Evolutionary conservation across 345 rosid species (phyloP), one percentile per base, ranked within the genome.

Genomic region (Clausena lansium): DNA sequence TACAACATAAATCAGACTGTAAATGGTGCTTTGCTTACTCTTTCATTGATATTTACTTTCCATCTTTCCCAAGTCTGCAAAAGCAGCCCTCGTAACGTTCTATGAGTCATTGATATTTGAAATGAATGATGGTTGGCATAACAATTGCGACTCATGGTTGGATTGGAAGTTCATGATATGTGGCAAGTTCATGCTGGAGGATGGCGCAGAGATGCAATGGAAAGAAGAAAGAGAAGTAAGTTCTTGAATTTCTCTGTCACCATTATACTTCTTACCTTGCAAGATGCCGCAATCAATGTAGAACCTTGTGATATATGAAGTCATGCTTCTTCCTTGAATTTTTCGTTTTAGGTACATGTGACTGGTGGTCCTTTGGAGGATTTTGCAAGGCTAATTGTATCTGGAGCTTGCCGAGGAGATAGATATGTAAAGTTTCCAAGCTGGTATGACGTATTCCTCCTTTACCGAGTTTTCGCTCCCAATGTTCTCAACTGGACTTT

Each of bases 101-200:
- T 96, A 92, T 6, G 93, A 96, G 86, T 83, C 97, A 2, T 70
- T 94, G 61, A 84, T 91, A 63, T 88, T 86, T n/a, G 99, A 96
- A 88, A 28, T 91, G 54, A 83, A 76, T 58, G 94, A 81, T 5
- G 94, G 81, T 95, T 28, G 93, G 98, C 9, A 87, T 91, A 85
- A 93, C 99, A 13, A 87, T 93, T 0, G 95, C 98, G 9, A 91
- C 99, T 67, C 97, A 95, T 36, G 97, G 99, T 73, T 93, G 98
- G 99, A 86, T 91, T 0, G 96, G 95, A 24, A 89, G 89, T 45
- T 90, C 45, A 91, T 91, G 91, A 84, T 81, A n/a, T 77, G 92
- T 76, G 97, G 97, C 82, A 92, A 88, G 89, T 90, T 92, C 84
- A 88, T 88, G 93, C 75, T 92, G 9, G 99, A 95, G 83, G 99